A percentile compares a stretch with the other conserved stretches of the same genome.
Conservation (phyloP, 1,284 basidiomycete species). For the Takashimella tepidaria region DNA sequence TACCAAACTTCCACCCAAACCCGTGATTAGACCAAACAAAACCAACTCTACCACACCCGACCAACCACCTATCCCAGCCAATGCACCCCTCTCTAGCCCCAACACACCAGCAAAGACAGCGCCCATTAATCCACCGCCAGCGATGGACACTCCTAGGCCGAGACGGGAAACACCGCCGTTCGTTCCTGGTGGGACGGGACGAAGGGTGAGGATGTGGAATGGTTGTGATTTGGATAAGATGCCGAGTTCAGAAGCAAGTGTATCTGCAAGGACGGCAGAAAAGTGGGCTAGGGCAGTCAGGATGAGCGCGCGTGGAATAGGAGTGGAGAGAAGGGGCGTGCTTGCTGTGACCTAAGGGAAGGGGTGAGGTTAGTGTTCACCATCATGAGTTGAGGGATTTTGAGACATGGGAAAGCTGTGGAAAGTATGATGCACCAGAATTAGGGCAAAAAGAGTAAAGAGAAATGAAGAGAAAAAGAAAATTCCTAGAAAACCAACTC, state of each 20-base stretch:
- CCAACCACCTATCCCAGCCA: constrained; percentile 41
- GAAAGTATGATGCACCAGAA: no score
- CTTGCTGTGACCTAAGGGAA: background rate
- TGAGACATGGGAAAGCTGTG: no score
- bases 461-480: constrained; percentile 33
- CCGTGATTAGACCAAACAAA: constrained; percentile 60
- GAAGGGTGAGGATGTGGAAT: constrained; percentile 66
- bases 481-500: constrained; percentile 51
- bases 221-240: constrained; percentile 68
- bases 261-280: constrained; percentile 33
- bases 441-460: no score
- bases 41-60: constrained; percentile 52
- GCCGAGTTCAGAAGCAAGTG: constrained; percentile 55
- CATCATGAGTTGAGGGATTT: constrained; percentile 15
- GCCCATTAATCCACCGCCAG: constrained; percentile 71
- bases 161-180: constrained; percentile 78
- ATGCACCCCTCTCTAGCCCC: constrained; percentile 58
- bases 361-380: background rate
- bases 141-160: constrained; percentile 67
- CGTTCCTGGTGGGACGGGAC: constrained; percentile 75
- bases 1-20: constrained; percentile 70
- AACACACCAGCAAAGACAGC: constrained; percentile 58
- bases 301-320: constrained; percentile 44
- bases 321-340: constrained; percentile 17
- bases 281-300: constrained; percentile 59